Percentiles rank a stretch among this genome's conserved stretches.
These are phyloP conservation scores for Aureobasidium pullulans DNA, from an alignment of 2,329 filamentous ascomycete species.

Conservation along the genomic window DNA sequence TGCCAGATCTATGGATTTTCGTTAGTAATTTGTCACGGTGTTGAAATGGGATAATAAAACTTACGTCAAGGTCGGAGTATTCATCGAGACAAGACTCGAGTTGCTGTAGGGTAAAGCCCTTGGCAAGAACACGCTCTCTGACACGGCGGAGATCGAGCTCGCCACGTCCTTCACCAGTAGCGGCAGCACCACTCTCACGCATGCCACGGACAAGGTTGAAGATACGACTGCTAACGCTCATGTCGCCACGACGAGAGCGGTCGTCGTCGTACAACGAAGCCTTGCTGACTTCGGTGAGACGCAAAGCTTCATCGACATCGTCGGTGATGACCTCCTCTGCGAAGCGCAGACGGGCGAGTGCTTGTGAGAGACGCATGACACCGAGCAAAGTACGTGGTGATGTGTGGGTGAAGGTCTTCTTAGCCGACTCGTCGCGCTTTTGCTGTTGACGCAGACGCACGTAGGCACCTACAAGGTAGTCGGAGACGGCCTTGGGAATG, in stretches of 20 bases:
- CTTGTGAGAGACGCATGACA: conserved; percentile 86
- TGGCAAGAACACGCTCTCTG: conserved; percentile 83
- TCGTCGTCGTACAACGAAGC: conserved; percentile 74
- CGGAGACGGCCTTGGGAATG: conserved; percentile 76
- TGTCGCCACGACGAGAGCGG: conserved; percentile 52
- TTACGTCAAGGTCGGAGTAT: conserved; percentile 82
- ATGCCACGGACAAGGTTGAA: conserved; percentile 90
- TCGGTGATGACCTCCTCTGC: conserved; percentile 76
- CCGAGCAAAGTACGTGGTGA: conserved; percentile 90
- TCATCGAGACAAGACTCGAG: conserved; percentile 80
- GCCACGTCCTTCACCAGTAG: conserved; percentile 65
- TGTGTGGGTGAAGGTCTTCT: conserved; percentile 89
- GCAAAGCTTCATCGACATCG: conserved; percentile 90
- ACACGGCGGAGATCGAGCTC: conserved; percentile 86
- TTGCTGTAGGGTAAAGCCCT: conserved; percentile 94
- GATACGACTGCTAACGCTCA: conserved; percentile 80
- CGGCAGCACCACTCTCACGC: conserved; percentile 73
- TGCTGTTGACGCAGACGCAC: conserved; percentile 89
- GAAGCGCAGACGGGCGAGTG: conserved; percentile 86
- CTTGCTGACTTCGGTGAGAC: conserved; percentile 88
- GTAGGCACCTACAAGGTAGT: conserved; percentile 96
- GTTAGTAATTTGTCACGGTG: too few relatives aligned
- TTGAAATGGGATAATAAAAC: conserved; percentile 33
- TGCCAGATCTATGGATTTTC: conserved; percentile 36
- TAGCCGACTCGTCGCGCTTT: conserved; percentile 81